These are phyloP conservation scores for Scytalidium lignicola DNA, from an alignment of 2,329 filamentous ascomycete genomes.

Conservation along the genomic window DNA sequence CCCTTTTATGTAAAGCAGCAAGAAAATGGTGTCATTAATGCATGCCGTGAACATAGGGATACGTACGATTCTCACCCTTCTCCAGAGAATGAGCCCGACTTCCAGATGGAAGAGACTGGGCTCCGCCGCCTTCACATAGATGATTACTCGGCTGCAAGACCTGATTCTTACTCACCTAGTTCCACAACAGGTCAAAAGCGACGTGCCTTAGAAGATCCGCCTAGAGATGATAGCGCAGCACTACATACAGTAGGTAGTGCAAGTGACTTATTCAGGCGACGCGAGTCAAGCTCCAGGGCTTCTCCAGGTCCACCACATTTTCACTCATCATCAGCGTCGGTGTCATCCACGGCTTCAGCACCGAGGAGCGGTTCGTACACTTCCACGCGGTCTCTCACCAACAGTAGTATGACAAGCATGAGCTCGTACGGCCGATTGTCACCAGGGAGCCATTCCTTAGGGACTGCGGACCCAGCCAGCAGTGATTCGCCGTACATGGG, in stretches of 20 bases:
- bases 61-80: conserved; percentile 6
- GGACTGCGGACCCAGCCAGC: conserved; percentile 16
- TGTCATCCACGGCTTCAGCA: conserved; percentile 61
- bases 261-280: conserved; percentile 28
- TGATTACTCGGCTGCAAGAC: conserved; percentile 38
- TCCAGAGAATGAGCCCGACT: conserved; percentile 34
- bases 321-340: conserved; percentile 52
- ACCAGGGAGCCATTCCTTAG: conserved; percentile 51
- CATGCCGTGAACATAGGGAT: background rate
- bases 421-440: conserved; percentile 57
- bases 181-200: conserved; percentile 52
- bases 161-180: conserved; percentile 23
- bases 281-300: conserved; percentile 47
- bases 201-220: conserved; percentile 55
- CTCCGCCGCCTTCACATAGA: conserved; percentile 47
- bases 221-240: conserved; percentile 42
- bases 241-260: conserved; percentile 27
- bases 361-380: conserved; percentile 58
- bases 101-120: conserved; percentile 48
- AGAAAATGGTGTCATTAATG: background rate
- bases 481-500: conserved; percentile 47
- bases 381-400: conserved; percentile 52
- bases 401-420: conserved; percentile 62
- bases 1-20: conserved; percentile 9
- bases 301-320: conserved; percentile 49